phyloP scores from a whole-genome alignment of 345 rosid species.

The Mercurialis annua region DNA sequence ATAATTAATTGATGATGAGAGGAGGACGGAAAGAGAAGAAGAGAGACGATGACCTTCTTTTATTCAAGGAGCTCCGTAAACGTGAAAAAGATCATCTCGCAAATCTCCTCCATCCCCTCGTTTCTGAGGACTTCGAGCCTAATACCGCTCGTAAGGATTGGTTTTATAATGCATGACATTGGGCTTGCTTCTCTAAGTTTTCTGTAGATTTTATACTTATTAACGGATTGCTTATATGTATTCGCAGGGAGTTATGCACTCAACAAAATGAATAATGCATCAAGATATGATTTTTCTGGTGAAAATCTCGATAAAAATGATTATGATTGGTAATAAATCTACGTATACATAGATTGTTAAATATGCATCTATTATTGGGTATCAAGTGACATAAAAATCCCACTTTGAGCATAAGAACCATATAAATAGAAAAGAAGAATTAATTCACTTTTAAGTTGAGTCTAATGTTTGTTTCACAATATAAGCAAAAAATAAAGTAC shows the following conservation, averaged over 20 bases:
- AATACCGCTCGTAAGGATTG: too few species aligned
- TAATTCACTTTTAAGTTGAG: too few species aligned
- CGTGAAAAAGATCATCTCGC: constrained; percentile 41
- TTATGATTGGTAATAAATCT: constrained; percentile 54
- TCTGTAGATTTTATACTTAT: background rate
- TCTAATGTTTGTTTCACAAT: too few species aligned
- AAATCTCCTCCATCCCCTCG: constrained; percentile 59
- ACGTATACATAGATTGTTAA: too few species aligned
- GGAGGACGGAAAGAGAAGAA: constrained; percentile 25
- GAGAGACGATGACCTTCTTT: constrained; percentile 51
- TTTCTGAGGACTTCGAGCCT: constrained; percentile 57
- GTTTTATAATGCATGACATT: too few species aligned
- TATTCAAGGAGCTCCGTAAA: constrained; percentile 50
- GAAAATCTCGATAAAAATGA: constrained; percentile 48
- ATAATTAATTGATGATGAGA: constrained; percentile 5
- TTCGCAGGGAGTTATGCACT: constrained; percentile 39
- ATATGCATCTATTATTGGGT: too few species aligned
- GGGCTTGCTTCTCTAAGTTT: too few species aligned
- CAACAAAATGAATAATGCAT: constrained; percentile 39
- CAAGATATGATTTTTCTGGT: constrained; percentile 34
- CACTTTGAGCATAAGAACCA: too few species aligned
- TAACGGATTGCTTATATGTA: background rate
- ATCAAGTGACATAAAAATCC: too few species aligned
- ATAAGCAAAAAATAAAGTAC: too few species aligned
- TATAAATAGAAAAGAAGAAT: too few species aligned